Percentiles rank a stretch among this genome's conserved stretches.
Conservation (phyloP, 164 flowering plant genomes). For the Berberis thunbergii region DNA sequence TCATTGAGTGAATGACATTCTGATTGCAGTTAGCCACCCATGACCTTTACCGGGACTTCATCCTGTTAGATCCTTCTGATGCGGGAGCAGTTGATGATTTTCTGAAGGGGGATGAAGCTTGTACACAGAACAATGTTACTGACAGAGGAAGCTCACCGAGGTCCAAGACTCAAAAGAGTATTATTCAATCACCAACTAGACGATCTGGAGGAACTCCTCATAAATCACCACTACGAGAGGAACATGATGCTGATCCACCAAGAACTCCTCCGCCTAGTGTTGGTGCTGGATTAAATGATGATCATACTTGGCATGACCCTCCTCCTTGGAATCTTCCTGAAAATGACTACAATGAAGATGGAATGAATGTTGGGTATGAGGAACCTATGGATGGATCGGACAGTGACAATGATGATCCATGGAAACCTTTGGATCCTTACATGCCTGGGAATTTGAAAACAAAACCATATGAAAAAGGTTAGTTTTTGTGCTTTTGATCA, state of each 20-base stretch:
- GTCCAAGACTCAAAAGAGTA: slow-evolving; percentile 43
- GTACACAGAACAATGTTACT: slow-evolving; percentile 19
- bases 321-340: slow-evolving; percentile 21
- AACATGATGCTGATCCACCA: slow-evolving; percentile 20
- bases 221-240: slow-evolving; percentile 37
- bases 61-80: slow-evolving; percentile 84
- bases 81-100: slow-evolving; percentile 47
- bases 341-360: slow-evolving; percentile 27
- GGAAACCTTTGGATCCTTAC: slow-evolving; percentile 96
- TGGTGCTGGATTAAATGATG: slow-evolving; percentile 17
- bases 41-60: slow-evolving; percentile 71
- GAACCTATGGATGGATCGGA: slow-evolving; percentile 38
- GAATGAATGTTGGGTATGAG: slow-evolving; percentile 30
- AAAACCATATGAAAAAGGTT: slow-evolving; percentile 78
- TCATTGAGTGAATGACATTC: not conserved
- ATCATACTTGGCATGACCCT: slow-evolving; percentile 24
- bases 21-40: slow-evolving; percentile 69
- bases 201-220: slow-evolving; percentile 43
- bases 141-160: slow-evolving; percentile 29
- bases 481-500: not conserved
- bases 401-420: slow-evolving; percentile 60
- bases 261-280: slow-evolving; percentile 24
- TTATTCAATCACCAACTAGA: slow-evolving; percentile 46
- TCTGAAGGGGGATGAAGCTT: slow-evolving; percentile 29
- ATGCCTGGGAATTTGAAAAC: slow-evolving; percentile 83